Evolutionary conservation across 306 rosid genomes (phyloP).

Genomic region (Vachellia pachyceras): DNA sequence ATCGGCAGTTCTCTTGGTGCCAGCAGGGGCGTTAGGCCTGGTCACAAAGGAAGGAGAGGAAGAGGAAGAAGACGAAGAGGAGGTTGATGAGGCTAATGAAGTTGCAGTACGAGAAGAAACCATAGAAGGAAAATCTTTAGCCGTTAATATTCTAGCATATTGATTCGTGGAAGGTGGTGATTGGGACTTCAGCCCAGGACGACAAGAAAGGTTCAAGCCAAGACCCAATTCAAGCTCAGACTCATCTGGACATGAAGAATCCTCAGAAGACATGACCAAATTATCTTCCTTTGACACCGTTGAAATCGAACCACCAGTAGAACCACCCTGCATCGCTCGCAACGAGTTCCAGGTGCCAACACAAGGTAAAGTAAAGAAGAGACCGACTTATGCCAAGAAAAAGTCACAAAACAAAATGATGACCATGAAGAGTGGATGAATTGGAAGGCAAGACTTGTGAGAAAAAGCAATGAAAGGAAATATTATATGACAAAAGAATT

Average conservation of each 20-base stretch:
- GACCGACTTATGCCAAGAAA: neutral
- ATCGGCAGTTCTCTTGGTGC: constrained; percentile 66
- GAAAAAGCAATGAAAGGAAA: neutral
- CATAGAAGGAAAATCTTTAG: constrained; percentile 55
- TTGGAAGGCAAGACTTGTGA: constrained; percentile 20
- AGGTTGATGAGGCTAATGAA: constrained; percentile 27
- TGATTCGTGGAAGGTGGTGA: constrained; percentile 34
- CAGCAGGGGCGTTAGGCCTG: constrained; percentile 54
- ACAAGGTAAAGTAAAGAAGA: neutral
- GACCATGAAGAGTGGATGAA: constrained; percentile 33
- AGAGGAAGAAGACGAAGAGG: constrained; percentile 26
- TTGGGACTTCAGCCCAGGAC: constrained; percentile 35
- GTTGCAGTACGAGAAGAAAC: constrained; percentile 41
- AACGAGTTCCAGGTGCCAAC: constrained; percentile 4
- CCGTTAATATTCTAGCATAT: constrained; percentile 55
- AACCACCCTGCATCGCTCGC: constrained; percentile 47
- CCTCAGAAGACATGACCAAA: constrained; percentile 68
- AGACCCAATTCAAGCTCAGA: constrained; percentile 68
- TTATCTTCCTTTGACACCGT: constrained; percentile 63
- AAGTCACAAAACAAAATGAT: neutral
- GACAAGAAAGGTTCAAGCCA: constrained; percentile 55
- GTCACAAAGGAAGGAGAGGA: constrained; percentile 60
- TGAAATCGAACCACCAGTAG: constrained; percentile 48
- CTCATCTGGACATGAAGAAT: constrained; percentile 65
- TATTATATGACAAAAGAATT: neutral